Percentiles rank a stretch among this genome's conserved stretches.
Evolutionary conservation across 176 grass and related monocot genomes (phyloP).

Genomic region (Luzula sylvatica): DNA sequence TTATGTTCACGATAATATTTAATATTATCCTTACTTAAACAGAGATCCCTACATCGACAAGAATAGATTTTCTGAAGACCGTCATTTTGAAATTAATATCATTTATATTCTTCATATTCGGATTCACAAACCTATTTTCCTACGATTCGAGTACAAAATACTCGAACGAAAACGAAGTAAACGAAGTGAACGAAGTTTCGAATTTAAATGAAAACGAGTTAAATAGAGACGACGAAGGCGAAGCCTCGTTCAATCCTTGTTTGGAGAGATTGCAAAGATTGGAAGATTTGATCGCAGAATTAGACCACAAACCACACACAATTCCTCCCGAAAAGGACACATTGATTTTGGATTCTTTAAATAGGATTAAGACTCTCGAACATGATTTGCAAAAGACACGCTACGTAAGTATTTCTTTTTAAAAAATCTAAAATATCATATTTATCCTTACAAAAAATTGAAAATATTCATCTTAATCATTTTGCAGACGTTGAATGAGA

Average conservation of each 20-base stretch:
- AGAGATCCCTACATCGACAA: neutral
- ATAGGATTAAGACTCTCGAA: conserved; percentile 31
- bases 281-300: conserved; percentile 26
- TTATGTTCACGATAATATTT: too few relatives aligned
- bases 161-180: neutral
- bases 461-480: too few relatives aligned
- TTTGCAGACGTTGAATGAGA: conserved; percentile 29
- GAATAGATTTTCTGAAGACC: conserved; percentile 12
- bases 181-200: conserved; percentile 1
- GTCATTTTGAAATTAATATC: conserved; percentile 27
- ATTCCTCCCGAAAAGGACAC: conserved; percentile 33
- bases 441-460: too few relatives aligned
- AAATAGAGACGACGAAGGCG: neutral
- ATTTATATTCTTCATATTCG: conserved; percentile 19
- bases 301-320: conserved; percentile 22
- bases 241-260: conserved; percentile 17
- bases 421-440: too few relatives aligned
- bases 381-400: conserved; percentile 33
- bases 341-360: conserved; percentile 30
- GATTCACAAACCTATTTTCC: conserved; percentile 1
- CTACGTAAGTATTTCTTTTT: conserved; percentile 22
- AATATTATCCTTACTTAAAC: neutral
- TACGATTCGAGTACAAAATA: neutral
- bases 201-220: neutral
- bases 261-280: conserved; percentile 37